These are phyloP conservation scores for Linnemannia elongata DNA, from an alignment of 192 early-diverging fungal genomes.

Conservation along the genomic window DNA sequence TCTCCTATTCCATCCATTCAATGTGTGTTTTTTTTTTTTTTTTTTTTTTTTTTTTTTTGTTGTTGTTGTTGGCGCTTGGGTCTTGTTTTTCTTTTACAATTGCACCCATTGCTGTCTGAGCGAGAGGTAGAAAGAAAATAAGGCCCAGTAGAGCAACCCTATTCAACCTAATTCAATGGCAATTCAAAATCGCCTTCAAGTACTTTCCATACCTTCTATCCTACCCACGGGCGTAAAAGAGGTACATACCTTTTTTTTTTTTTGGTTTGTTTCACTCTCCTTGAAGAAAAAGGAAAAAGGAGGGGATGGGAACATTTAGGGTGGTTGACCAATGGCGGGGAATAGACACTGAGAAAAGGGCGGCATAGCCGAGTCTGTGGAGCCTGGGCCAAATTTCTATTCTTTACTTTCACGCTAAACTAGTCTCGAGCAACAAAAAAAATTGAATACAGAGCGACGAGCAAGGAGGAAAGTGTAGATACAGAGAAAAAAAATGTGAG, in stretches of 20 bases:
- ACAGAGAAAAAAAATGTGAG: background rate
- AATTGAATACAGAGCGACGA: background rate
- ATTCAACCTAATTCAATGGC: background rate
- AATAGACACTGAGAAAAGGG: background rate
- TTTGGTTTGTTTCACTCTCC: background rate
- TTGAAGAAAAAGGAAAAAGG: background rate
- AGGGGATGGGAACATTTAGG: conserved; percentile 2
- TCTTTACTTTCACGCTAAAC: background rate
- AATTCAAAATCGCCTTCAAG: no score
- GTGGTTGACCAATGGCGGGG: background rate
- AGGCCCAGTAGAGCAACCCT: background rate
- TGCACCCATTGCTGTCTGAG: background rate
- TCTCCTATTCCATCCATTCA: background rate
- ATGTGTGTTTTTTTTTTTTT: background rate
- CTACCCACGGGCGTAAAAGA: background rate
- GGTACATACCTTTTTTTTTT: background rate
- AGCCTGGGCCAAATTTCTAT: background rate
- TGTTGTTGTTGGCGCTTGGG: background rate
- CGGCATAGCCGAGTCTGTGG: background rate
- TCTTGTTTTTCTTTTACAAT: background rate
- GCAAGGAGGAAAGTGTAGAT: background rate
- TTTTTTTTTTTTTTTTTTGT: no score
- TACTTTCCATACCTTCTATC: background rate
- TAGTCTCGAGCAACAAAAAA: background rate
- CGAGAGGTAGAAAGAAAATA: background rate